Evolutionary conservation across 106 monocot genomes (phyloP), one percentile per base, ranked within the genome.

Genomic region (Allium cepa): DNA sequence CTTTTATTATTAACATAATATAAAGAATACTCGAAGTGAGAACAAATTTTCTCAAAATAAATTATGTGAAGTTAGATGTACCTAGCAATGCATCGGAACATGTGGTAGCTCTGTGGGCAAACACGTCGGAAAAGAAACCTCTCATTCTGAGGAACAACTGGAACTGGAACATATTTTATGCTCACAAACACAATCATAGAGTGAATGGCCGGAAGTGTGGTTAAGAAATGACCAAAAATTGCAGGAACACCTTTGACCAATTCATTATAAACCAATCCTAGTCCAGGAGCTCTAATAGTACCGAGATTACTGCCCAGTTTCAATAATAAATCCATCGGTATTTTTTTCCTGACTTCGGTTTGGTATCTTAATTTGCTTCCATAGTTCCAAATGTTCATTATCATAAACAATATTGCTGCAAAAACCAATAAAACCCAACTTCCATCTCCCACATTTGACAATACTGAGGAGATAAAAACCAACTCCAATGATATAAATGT

Each of bases 71-170:
- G 64, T 64, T 4, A n/a, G 47, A 49, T 16, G 49, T 82, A 90
- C 94, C 94, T 90, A n/a, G 94, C 94, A 58, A 94, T 87, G 78
- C 94, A 94, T 10, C 94, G 86, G 68, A 94, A 94, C 81, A 94
- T 76, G 80, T 94, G 94, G 73, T 84, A 94, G 67, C 76, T 76
- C 61, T 80, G 84, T 46, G 89, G 82, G 78, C 94, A 90, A 45
- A 94, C 84, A 60, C 94, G 81, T 46, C 83, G 81, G 63, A 94
- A 94, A 55, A 90, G 82, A 78, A 94, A 94, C 68, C 94, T 84
- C 70, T 90, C 94, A 18, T 47, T 80, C 60, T 90, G 90, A 49
- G 94, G 90, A 46, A 94, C 94, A 3, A 82, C 78, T 13, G 94
- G 94, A 61, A 94, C 89, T 47, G 94, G 86, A 17, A 94, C 83